These are phyloP conservation scores for Pestalotiopsis sp. DNA, from an alignment of 2,329 filamentous ascomycete species.

Conservation along the genomic window DNA sequence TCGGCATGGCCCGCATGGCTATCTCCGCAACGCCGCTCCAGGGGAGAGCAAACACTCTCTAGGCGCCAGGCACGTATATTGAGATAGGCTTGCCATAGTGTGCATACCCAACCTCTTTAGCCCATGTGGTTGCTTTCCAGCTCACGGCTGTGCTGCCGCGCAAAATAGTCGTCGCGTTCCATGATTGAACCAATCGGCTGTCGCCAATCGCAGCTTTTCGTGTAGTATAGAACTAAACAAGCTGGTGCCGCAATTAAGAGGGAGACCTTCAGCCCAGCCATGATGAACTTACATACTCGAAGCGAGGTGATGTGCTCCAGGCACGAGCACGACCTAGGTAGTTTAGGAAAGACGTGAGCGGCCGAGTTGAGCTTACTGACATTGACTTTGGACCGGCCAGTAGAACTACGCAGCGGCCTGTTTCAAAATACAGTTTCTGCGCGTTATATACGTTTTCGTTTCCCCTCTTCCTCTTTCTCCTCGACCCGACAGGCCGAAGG, in stretches of 20 bases:
- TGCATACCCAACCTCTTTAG: not conserved
- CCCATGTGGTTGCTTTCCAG: not conserved
- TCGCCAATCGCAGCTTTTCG: not conserved
- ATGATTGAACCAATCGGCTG: not conserved
- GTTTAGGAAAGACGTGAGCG: not conserved
- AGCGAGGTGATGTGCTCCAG: not conserved
- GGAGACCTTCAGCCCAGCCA: not conserved
- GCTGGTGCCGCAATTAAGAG: not conserved
- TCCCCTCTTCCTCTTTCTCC: not conserved
- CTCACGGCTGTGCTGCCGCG: not conserved
- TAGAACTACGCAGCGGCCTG: not conserved
- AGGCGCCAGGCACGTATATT: not conserved
- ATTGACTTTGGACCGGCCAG: not conserved
- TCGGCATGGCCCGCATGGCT: not conserved
- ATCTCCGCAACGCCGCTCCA: not conserved
- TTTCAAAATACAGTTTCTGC: slow-evolving; percentile 9
- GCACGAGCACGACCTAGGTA: not conserved
- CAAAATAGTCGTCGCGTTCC: not conserved
- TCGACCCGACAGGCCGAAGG: not conserved
- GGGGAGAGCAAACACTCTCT: not conserved
- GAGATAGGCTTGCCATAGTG: not conserved
- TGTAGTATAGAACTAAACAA: not conserved
- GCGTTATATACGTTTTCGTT: not conserved
- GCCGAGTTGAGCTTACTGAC: not conserved
- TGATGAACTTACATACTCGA: not conserved